These are phyloP conservation scores for Aphanomyces euteiches DNA, from an alignment of 352 stramenopile species.

Conservation along the genomic window DNA sequence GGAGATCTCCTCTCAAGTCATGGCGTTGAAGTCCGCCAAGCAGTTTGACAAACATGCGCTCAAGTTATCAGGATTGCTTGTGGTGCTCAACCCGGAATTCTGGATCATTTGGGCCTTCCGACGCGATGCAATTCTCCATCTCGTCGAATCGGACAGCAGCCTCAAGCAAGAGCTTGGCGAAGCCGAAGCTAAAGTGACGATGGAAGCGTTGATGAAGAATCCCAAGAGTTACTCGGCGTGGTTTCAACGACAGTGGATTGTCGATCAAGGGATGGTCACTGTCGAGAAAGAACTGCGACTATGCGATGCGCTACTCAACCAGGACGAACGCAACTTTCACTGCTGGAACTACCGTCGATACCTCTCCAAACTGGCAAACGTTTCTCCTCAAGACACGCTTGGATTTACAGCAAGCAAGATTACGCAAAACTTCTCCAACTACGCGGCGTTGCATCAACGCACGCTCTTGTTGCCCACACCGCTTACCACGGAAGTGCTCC, in stretches of 20 bases:
- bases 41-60: conserved; percentile 54
- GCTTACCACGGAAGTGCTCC: conserved; percentile 48
- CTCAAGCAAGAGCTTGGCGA: conserved; percentile 53
- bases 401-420: conserved; percentile 96
- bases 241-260: conserved; percentile 85
- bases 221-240: conserved; percentile 96
- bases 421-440: conserved; percentile 98
- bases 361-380: conserved; percentile 53
- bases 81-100: conserved; percentile 96
- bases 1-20: conserved; percentile 66
- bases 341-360: conserved; percentile 97
- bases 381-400: conserved; percentile 74
- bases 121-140: conserved; percentile 76
- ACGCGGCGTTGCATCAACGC: conserved; percentile 86
- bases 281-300: conserved; percentile 70
- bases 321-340: conserved; percentile 99
- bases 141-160: conserved; percentile 25
- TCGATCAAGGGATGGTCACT: conserved; percentile 64
- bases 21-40: conserved; percentile 53
- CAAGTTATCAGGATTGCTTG: conserved; percentile 87
- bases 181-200: conserved; percentile 86
- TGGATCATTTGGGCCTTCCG: conserved; percentile 97
- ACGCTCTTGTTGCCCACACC: conserved; percentile 52
- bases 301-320: conserved; percentile 64
- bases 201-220: conserved; percentile 92